Percentiles rank a stretch among this genome's conserved stretches.
Conservation (phyloP, 805 yeast species). For the Novakomyces olei region DNA sequence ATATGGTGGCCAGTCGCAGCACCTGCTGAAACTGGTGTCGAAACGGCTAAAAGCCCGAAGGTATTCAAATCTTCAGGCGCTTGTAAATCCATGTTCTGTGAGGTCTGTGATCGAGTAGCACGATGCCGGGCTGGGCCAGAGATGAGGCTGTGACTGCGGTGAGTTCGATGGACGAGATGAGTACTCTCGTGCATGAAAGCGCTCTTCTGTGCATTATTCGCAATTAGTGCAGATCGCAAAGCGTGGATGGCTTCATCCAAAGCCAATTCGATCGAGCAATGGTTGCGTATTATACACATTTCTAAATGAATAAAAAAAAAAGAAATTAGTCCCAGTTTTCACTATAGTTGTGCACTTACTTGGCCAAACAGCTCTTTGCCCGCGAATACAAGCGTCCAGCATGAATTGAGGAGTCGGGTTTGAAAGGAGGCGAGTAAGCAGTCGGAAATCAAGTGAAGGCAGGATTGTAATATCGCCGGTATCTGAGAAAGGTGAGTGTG, state of each 20-base stretch:
- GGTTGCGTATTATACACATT: not conserved
- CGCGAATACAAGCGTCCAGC: conserved; percentile 47
- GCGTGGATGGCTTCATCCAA: conserved; percentile 49
- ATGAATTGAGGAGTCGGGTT: conserved; percentile 70
- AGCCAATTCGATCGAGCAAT: conserved; percentile 41
- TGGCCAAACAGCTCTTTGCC: conserved; percentile 90
- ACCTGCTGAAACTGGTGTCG: too few relatives aligned
- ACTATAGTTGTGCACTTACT: conserved; percentile 16
- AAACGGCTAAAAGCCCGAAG: too few relatives aligned
- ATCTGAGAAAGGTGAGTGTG: conserved; percentile 16
- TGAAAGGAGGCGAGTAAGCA: conserved; percentile 38
- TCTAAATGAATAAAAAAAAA: not conserved
- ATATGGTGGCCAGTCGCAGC: too few relatives aligned
- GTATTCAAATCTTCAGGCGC: too few relatives aligned
- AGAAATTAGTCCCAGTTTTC: not conserved
- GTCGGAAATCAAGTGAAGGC: conserved; percentile 43
- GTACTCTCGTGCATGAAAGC: too few relatives aligned
- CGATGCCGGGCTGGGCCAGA: too few relatives aligned
- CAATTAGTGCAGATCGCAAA: conserved; percentile 6
- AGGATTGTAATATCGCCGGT: conserved; percentile 85
- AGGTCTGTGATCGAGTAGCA: too few relatives aligned
- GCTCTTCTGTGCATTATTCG: not conserved
- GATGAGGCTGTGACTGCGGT: too few relatives aligned
- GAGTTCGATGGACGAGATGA: too few relatives aligned
- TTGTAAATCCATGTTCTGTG: too few relatives aligned